Percentiles rank a stretch among this genome's conserved stretches.
Evolutionary conservation across 2,329 filamentous ascomycete genomes (phyloP).

Genomic region (Aspergillus pseudoterreus): DNA sequence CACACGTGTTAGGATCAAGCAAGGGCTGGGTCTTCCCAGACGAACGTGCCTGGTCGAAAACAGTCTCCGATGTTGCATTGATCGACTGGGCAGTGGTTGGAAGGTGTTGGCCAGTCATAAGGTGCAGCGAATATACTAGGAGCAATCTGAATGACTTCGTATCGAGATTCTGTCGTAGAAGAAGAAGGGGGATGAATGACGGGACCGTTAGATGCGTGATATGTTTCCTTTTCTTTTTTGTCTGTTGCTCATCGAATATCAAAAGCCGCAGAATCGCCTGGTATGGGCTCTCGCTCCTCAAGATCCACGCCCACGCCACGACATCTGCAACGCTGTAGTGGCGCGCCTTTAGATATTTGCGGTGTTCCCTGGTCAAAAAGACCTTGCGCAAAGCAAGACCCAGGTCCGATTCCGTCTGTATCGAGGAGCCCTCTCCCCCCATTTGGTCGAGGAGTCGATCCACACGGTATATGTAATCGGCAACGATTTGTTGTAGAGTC

Average conservation of each 20-base stretch:
- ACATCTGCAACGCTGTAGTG: constrained; percentile 40
- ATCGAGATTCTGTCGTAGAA: constrained; percentile 43
- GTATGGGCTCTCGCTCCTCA: constrained; percentile 34
- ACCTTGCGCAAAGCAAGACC: constrained; percentile 27
- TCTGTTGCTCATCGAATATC: constrained; percentile 20
- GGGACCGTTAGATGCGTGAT: constrained; percentile 29
- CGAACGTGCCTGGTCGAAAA: constrained; percentile 1
- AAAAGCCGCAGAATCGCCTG: constrained; percentile 37
- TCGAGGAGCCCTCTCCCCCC: not conserved
- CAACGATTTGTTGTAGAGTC: constrained; percentile 34
- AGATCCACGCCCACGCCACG: constrained; percentile 46
- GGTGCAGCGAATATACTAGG: constrained; percentile 36
- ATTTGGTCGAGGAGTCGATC: constrained; percentile 24
- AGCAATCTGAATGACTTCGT: constrained; percentile 41
- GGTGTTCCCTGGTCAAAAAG: constrained; percentile 24
- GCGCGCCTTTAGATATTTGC: constrained; percentile 27
- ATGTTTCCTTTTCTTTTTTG: constrained; percentile 10
- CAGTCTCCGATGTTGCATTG: not conserved
- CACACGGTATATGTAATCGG: constrained; percentile 35
- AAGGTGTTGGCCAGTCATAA: constrained; percentile 27
- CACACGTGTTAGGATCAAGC: constrained; percentile 28
- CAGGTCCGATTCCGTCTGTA: constrained; percentile 11
- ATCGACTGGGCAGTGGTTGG: constrained; percentile 6
- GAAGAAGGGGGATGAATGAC: constrained; percentile 45
- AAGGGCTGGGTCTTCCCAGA: constrained; percentile 8